Evolutionary conservation across 257 asterid species (phyloP), one percentile per base, ranked within the genome.

Genomic region (Scutellaria baicalensis): DNA sequence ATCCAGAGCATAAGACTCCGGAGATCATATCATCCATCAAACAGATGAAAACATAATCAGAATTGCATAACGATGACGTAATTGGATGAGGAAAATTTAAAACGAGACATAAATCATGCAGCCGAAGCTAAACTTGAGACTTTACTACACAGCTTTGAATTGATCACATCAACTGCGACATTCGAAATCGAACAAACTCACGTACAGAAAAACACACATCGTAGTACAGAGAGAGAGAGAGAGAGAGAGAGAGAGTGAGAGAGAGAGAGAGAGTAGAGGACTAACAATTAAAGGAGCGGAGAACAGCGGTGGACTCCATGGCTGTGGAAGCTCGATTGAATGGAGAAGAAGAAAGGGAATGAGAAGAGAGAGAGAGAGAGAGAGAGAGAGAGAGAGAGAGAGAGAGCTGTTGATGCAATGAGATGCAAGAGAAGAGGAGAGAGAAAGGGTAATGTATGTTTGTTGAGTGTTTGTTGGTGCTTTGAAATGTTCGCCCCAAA

Each of bases 301-400:
- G 81, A 79, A 80, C 81, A 40, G 80, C 81, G 57, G 89, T 82
- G 74, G 93, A 84, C 68, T 86, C 91, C 96, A 88, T 88, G 20
- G 72, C 67, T 20, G 42, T 56, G 40, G 20, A 78, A 39, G 18
- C 16, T 44, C 47, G 62, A 69, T 62, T 20, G 14, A 44, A 54
- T 13, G 35, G 57, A 44, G 40, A 39, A 50, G 63, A 62, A 66
- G 42, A 6, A 70, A 35, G 13, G 58, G 38, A 64, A 27, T 27
- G 5, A 27, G 33, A 27, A 27, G 33, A 27, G 33, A 27, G 33
- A 27, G 3, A 27, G 33, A 27, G 2, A 27, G 2, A 27, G 33
- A 27, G 33, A 27, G 33, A 27, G 3, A 27, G 33, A 27, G 2
- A 27, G 2, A 27, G 33, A 27, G 33, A 27, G 33, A 27, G 3